Evolutionary conservation across 1,139 yeast species (phyloP).

Genomic region (Hemisphaericaspora lyxosophila): DNA sequence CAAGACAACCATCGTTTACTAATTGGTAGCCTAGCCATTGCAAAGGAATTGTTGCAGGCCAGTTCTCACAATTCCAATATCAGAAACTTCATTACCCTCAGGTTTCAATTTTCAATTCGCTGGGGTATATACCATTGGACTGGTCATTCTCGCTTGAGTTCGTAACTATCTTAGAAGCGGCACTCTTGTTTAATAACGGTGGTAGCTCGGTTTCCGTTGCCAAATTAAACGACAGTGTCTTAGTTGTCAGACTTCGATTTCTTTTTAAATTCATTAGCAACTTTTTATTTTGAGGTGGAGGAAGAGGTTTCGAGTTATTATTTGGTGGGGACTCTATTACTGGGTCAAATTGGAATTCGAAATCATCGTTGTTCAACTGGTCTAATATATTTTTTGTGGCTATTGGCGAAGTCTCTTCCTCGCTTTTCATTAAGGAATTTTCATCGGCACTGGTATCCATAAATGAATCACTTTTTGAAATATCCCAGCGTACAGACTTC

Average conservation of each 20-base stretch:
- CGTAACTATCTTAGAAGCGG: not conserved
- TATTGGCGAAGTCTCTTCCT: constrained; percentile 9
- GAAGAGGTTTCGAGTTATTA: not conserved
- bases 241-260: not conserved
- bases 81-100: too few relatives aligned
- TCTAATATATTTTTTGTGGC: constrained; percentile 9
- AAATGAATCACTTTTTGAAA: constrained; percentile 9
- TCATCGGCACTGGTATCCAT: constrained; percentile 15
- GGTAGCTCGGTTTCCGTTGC: constrained; percentile 1
- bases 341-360: constrained; percentile 33
- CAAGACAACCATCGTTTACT: too few relatives aligned
- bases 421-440: constrained; percentile 6
- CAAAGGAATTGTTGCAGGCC: too few relatives aligned
- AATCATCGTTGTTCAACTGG: constrained; percentile 20
- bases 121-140: too few relatives aligned
- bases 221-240: too few relatives aligned
- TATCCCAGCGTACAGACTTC: constrained; percentile 15
- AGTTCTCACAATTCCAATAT: too few relatives aligned
- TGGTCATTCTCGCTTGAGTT: too few relatives aligned
- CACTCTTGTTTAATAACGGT: not conserved
- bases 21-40: too few relatives aligned
- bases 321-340: constrained; percentile 33
- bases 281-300: not conserved
- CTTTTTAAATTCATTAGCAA: not conserved
- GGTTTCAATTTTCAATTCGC: too few relatives aligned